Base-by-base conservation (phyloP, 2,329 filamentous ascomycete species). In the Onygenales sp. region DNA sequence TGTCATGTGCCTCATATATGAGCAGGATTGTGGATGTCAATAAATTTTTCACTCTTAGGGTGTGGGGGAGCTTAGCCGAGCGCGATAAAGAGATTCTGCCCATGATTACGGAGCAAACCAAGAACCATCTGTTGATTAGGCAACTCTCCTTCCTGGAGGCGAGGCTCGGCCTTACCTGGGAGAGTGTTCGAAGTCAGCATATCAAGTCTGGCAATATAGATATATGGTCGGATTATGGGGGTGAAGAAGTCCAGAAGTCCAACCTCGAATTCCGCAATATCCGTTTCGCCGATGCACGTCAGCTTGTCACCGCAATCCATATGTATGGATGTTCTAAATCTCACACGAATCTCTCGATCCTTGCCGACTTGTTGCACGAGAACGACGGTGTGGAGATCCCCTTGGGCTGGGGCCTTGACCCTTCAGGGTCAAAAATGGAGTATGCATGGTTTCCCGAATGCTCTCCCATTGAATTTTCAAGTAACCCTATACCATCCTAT, bases 321-420 rank as follows among this genome's bases (percentile, higher is more conserved):
- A 13, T 70, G 31, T 54, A 62, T 49, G 49, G 60, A 9, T 64
- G 59, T 46, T 69, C 68, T 13, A 65, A 62, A 49, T 70, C 64
- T 17, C 50, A 40, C 14, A 45, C 53, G 11, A 58, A 65, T 8
- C 57, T 71, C 31, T 57, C 56, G 11, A 56, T 43, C 9, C 58
- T 71, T 37, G 62, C 61, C 10, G 57, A 68, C 43, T 37, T 67
- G 37, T 58, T 72, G 33, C 60, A 70, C 50, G 68, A 71, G 31
- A 57, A 64, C 45, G 67, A 69, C 40, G 68, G 69, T 2, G 52
- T 54, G 11, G 54, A 61, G 10, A 57, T 68, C 42, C 60, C 58
- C 2, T 52, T 66, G 34, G 17, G 17, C 36, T 52, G 42, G n/a
- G 45, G 56, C 37, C 31, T 56, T 34, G 42, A 43, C 45, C 14